Percentiles rank a stretch among this genome's conserved stretches.
Evolutionary conservation across 345 rosid species (phyloP).

Genomic region (Eucalyptus cloeziana): DNA sequence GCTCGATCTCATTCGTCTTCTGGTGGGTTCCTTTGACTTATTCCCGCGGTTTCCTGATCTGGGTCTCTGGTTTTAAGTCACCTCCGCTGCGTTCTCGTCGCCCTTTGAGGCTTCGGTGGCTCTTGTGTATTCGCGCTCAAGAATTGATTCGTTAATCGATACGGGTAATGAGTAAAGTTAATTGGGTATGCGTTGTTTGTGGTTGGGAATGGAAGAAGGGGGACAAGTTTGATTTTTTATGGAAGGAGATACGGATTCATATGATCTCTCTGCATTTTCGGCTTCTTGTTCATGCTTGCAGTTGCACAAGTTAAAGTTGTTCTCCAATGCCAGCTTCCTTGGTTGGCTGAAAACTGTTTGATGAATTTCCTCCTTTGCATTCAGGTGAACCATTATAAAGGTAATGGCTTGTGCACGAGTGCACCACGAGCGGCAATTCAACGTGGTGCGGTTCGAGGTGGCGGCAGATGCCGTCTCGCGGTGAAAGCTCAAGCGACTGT

Average conservation of each 20-base stretch:
- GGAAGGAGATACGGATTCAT: neutral
- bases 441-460: neutral
- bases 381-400: conserved; percentile 16
- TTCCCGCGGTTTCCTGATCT: neutral
- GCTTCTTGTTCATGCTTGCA: neutral
- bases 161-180: neutral
- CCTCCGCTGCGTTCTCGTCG: neutral
- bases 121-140: neutral
- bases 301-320: neutral
- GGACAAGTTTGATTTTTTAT: neutral
- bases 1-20: neutral
- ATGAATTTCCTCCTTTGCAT: neutral
- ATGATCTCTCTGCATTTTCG: neutral
- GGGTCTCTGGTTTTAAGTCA: neutral
- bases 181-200: neutral
- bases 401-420: conserved; percentile 3
- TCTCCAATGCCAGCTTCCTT: neutral
- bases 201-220: neutral
- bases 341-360: neutral
- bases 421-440: conserved; percentile 1
- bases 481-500: conserved; percentile 32
- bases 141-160: neutral
- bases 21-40: neutral
- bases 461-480: conserved; percentile 8
- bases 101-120: neutral